Percentiles rank a stretch among this genome's conserved stretches.
Conservation (phyloP, 2,329 filamentous ascomycete genomes). For the Catunica adiposa region DNA sequence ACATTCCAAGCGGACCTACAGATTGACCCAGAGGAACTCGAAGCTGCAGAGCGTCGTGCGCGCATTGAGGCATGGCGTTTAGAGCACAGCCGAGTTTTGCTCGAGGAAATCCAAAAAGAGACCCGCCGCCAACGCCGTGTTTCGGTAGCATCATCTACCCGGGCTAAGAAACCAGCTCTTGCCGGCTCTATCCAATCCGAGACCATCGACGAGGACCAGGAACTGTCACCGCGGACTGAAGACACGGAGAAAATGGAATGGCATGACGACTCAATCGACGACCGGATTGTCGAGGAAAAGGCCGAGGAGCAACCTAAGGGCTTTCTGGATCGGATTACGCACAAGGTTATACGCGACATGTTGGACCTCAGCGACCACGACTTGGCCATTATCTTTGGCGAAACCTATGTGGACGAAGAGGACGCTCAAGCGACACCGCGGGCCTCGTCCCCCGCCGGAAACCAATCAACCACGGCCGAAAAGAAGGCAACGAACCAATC, state of each 20-base stretch:
- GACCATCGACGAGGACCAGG: slow-evolving; percentile 6
- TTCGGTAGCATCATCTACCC: slow-evolving; percentile 34
- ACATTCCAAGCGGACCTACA: slow-evolving; percentile 32
- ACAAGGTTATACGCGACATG: slow-evolving; percentile 72
- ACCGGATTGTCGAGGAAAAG: slow-evolving; percentile 33
- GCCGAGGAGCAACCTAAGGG: slow-evolving; percentile 41
- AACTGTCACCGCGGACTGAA: background rate
- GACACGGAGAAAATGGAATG: slow-evolving; percentile 14
- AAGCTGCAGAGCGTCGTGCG: slow-evolving; percentile 58
- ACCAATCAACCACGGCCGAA: background rate
- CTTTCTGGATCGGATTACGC: slow-evolving; percentile 66
- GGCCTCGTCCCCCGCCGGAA: slow-evolving; percentile 22
- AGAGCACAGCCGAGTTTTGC: slow-evolving; percentile 70
- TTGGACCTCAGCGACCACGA: slow-evolving; percentile 80
- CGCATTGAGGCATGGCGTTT: slow-evolving; percentile 84
- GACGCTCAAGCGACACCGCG: slow-evolving; percentile 32
- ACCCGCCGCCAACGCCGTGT: slow-evolving; percentile 48
- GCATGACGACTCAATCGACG: slow-evolving; percentile 29
- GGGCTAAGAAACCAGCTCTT: slow-evolving; percentile 2
- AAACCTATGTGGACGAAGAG: slow-evolving; percentile 44
- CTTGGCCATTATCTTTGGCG: slow-evolving; percentile 74
- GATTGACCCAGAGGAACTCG: slow-evolving; percentile 35
- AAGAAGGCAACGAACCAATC: slow-evolving; percentile 15
- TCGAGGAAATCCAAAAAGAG: slow-evolving; percentile 81
- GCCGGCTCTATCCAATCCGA: slow-evolving; percentile 9